phyloP scores from a whole-genome alignment of 225 moss, liverwort and hornwort genomes.

The Pleurozium schreberi region DNA sequence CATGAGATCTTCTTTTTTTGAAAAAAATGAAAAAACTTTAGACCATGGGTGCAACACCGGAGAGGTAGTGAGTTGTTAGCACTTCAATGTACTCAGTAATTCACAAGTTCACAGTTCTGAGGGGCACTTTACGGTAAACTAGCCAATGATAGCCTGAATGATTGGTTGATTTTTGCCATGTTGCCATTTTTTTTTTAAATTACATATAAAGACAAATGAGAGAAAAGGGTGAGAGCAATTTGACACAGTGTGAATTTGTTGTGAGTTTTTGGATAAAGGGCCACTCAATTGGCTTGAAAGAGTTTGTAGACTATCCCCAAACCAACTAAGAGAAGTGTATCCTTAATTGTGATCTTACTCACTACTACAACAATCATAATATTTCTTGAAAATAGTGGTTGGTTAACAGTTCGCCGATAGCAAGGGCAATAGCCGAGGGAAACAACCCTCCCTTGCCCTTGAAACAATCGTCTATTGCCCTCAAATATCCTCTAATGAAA shows the following conservation, averaged over 20 bases:
- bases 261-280: not conserved
- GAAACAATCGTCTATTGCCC: too few species aligned
- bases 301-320: not conserved
- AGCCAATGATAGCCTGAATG: too few species aligned
- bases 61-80: not conserved
- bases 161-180: too few species aligned
- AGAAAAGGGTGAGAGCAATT: not conserved
- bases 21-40: too few species aligned
- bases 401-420: too few species aligned
- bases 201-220: not conserved
- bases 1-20: too few species aligned
- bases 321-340: not conserved
- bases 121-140: not conserved
- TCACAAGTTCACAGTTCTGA: not conserved
- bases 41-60: too few species aligned
- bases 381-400: too few species aligned
- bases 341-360: not conserved
- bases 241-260: not conserved
- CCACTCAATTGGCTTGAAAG: rapidly evolving
- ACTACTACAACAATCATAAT: not conserved
- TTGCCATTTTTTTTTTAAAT: too few species aligned
- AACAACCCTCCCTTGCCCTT: too few species aligned
- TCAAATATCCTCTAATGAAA: too few species aligned
- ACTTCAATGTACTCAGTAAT: not conserved
- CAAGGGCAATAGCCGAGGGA: too few species aligned